Base-by-base conservation (phyloP, 257 asterid genomes). In the Solanum virginianum region DNA sequence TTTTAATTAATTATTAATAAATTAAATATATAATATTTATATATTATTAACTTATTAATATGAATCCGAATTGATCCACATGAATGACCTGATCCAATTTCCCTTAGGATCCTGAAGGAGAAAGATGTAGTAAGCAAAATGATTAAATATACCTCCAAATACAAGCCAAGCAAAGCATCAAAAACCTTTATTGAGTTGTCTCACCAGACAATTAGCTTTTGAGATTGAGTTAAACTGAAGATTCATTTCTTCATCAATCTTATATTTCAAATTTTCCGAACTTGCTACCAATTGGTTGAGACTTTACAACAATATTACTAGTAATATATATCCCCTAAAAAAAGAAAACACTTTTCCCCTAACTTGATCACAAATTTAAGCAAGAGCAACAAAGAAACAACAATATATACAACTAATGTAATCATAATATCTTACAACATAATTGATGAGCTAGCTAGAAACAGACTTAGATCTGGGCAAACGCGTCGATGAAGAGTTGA, bases 391-490 rank as follows among this genome's bases (percentile, higher is more conserved):
- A 66, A 66, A 66, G 13, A 66, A 29, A 14, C 16, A 7, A 4
- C 41, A 36, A 4, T 36, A 36, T 36, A 18, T 17, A 3, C 36
- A 17, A 68, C 51, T 17, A 26, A 53, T 20, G 79, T 69, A 17
- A 32, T 13, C 49, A 56, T 4, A 26, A 10, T 20, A 60, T 39
- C 80, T 65, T 29, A 29, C 79, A 39, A 59, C 11, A 81, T 80
- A 88, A 24, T 77, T 49, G 63, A 47, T 49, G 39, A 24, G 36
- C 62, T 65, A 11, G 87, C 62, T 65, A 11, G 87, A 9, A 36
- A 84, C 84, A 15, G 92, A 90, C 69, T 90, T 90, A 24, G 92
- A 88, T 90, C 92, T 90, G 17, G 89, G 89, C 70, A 90, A 68
- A 70, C 53, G 80, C 10, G 92, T 41, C 57, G 91, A 87, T 84